Evolutionary conservation across 352 stramenopile species (phyloP), one percentile per base, ranked within the genome.

Genomic region (Thalassiosira sp.): DNA sequence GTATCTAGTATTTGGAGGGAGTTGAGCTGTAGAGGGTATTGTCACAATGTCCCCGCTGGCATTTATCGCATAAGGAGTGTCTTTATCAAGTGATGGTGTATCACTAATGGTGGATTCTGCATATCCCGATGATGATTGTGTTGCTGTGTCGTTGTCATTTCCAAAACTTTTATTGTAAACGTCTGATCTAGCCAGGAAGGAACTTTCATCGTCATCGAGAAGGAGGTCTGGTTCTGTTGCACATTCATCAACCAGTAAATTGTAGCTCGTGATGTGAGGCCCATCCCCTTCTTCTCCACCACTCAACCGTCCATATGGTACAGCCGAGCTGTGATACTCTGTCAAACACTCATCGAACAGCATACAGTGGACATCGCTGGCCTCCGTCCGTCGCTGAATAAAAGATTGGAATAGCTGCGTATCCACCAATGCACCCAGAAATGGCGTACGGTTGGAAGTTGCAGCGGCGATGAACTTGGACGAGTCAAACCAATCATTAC

Each of bases 341-440:
- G 61, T 46, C 27, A 93, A 56, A 60, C 84, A 93, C 63, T 93
- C 87, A 63, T 93, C 87, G 69, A 93, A 93, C 1, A 93, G 59
- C 5, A 91, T 57, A 31, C 79, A 89, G 45, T 89, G 84, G 25
- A 93, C 72, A 69, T 93, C 87, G 66, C 84, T 90, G 3, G 84
- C 77, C 59, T 93, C 87, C 10, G 87, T 93, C 18, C 87, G 60
- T 33, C 83, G 68, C 72, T 93, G 87, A 61, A 93, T 86, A 45
- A 90, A 93, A 7, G 85, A 88, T 65, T 90, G 83, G 63, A 93
- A 93, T 13, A 91, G 53, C 71, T 93, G 87, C 2, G 87, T 93
- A n/a, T 77, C 62, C 11, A 88, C 74, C 35, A 93, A 54, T 1
- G 63, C 28, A 25, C 57, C 75, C 8, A 93, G 46, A 79, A 78